Percentiles rank a stretch among this genome's conserved stretches.
phyloP scores from a whole-genome alignment of 2,329 filamentous ascomycete genomes.

The Cladophialophora immunda region DNA sequence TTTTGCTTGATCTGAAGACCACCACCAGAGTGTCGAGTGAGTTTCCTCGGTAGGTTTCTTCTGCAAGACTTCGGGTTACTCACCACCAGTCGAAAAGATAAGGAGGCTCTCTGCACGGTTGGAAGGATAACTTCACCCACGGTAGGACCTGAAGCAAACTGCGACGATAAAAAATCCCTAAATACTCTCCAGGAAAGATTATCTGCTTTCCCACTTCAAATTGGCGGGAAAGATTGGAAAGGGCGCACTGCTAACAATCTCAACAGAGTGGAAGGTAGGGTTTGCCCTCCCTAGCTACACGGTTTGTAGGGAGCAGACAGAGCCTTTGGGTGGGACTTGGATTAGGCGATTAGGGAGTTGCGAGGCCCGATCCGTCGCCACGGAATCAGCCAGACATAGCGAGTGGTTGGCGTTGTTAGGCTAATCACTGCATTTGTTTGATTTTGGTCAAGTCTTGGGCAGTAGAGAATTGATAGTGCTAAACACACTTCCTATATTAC shows the following conservation, averaged over 20 bases:
- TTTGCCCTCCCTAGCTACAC: not conserved
- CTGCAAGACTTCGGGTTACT: not conserved
- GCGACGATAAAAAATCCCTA: no score
- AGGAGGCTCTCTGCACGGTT: not conserved
- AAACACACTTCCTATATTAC: no score
- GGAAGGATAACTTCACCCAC: not conserved
- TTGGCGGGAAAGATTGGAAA: not conserved
- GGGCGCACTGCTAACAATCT: not conserved
- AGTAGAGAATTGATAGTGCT: no score
- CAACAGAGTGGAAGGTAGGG: not conserved
- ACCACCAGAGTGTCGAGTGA: not conserved
- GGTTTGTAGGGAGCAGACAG: not conserved
- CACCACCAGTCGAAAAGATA: not conserved
- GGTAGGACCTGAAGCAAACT: no score
- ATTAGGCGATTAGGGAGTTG: not conserved
- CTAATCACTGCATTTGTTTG: not conserved
- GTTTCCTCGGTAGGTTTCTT: not conserved
- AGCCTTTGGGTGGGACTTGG: not conserved
- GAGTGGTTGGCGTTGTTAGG: not conserved
- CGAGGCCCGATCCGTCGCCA: not conserved
- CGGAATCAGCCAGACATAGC: not conserved
- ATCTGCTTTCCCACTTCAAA: not conserved
- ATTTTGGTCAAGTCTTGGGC: not conserved
- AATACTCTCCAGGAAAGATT: no score
- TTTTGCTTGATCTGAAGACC: not conserved